phyloP scores from a whole-genome alignment of 2,329 filamentous ascomycete species.

The Fusarium devonianum region DNA sequence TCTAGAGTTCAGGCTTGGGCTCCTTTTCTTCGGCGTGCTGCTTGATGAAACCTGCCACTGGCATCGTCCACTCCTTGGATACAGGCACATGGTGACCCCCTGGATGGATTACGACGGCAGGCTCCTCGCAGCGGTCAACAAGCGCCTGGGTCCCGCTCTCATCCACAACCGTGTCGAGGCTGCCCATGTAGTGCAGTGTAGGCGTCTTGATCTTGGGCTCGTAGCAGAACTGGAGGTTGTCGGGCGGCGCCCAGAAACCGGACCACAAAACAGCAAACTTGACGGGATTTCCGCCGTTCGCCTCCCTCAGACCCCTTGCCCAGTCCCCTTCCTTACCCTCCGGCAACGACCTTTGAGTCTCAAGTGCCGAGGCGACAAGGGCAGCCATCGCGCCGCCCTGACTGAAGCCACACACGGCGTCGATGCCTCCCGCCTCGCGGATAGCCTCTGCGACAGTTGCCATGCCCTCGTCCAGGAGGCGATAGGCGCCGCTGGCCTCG shows the following conservation, averaged over 20 bases:
- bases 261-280: slow-evolving; percentile 80
- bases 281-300: slow-evolving; percentile 57
- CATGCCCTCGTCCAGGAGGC: slow-evolving; percentile 74
- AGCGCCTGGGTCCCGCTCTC: slow-evolving; percentile 74
- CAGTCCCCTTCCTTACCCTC: slow-evolving; percentile 48
- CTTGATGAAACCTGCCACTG: slow-evolving; percentile 74
- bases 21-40: slow-evolving; percentile 45
- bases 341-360: slow-evolving; percentile 51
- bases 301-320: slow-evolving; percentile 55
- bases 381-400: slow-evolving; percentile 79
- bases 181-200: slow-evolving; percentile 81
- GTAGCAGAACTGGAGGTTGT: slow-evolving; percentile 69
- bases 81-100: slow-evolving; percentile 91
- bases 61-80: slow-evolving; percentile 80
- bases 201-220: slow-evolving; percentile 79
- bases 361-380: slow-evolving; percentile 76
- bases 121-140: slow-evolving; percentile 67
- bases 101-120: slow-evolving; percentile 72
- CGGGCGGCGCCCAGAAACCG: slow-evolving; percentile 73
- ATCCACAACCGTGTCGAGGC: slow-evolving; percentile 86
- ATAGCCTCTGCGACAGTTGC: slow-evolving; percentile 67
- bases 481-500: slow-evolving; percentile 69
- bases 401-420: slow-evolving; percentile 82
- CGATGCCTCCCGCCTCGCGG: slow-evolving; percentile 69
- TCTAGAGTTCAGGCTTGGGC: slow-evolving; percentile 38